Conservation (phyloP, 768 basidiomycete genomes). For the Royoungia palumana region DNA sequence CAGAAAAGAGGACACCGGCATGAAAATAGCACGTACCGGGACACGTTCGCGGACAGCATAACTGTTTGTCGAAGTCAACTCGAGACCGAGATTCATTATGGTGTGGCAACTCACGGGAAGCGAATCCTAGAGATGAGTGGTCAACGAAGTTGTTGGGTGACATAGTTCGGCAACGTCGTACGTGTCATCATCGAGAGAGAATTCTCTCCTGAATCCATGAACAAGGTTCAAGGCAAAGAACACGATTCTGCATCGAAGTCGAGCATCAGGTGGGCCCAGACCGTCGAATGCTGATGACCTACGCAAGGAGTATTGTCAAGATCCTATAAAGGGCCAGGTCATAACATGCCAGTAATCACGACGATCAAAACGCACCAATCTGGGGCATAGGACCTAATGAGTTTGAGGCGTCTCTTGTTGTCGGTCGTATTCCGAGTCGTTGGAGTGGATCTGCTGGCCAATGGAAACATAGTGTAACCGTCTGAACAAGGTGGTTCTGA, state of each 20-base stretch:
- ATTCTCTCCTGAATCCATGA: constrained; percentile 70
- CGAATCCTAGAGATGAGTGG: constrained; percentile 15
- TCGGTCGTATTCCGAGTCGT: constrained; percentile 20
- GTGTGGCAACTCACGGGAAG: constrained; percentile 20
- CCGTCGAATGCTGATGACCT: constrained; percentile 20
- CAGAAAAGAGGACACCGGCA: not conserved
- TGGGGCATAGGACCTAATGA: constrained; percentile 65
- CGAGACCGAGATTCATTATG: not conserved
- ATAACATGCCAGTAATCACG: not conserved
- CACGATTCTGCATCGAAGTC: constrained; percentile 39
- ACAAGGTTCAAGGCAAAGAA: constrained; percentile 66
- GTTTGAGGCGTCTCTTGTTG: constrained; percentile 32
- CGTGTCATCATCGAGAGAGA: constrained; percentile 77
- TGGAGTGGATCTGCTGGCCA: not conserved
- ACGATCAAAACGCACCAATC: constrained; percentile 56
- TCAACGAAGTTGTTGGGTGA: constrained; percentile 12
- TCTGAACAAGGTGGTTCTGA: not conserved
- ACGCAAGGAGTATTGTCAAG: constrained; percentile 66
- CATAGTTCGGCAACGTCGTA: constrained; percentile 27
- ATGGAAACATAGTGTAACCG: constrained; percentile 12
- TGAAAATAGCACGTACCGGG: constrained; percentile 46
- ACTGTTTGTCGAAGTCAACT: constrained; percentile 34
- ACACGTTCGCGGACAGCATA: constrained; percentile 75
- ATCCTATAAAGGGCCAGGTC: constrained; percentile 44
- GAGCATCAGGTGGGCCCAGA: not conserved